Evolutionary conservation across 163 green algal genomes (phyloP), one percentile per base, ranked within the genome.

Genomic region (Scenedesmus sp.): DNA sequence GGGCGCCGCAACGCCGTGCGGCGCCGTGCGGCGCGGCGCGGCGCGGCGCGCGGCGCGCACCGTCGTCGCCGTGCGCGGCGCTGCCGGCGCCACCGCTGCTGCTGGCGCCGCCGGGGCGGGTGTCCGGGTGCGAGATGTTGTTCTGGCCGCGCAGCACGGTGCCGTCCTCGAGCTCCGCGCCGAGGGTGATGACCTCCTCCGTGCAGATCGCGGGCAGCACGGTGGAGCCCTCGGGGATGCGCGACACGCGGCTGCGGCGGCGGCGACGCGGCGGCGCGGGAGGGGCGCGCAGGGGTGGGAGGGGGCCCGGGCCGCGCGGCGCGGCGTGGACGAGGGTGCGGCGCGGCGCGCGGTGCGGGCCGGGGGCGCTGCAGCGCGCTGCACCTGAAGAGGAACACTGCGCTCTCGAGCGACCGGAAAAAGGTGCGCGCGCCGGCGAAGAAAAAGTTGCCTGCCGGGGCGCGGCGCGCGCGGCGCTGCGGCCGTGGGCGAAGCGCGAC

Each of bases 371-470:
- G n/a, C n/a, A n/a, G n/a, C n/a, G n/a, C n/a, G n/a, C n/a, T 91
- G 11, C 91, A 86, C 6, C 84, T 92, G 76, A 98, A 99, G 31
- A 99, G 86, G 86, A 98, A 98, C 47, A 97, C 93, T 31, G 93
- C 93, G 11, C 92, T 92, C 72, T 99, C 96, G 74, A 99, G 84
- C 6, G 94, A 98, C 15, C 92, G 85, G 89, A 98, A 98, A 86
- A 98, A 98, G 7, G 91, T 93, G 67, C 96, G 91, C 5, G 95
- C 93, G 9, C 96, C 96, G 29, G 96, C 96, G 84, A 99, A 99
- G 89, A 99, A 99, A 77, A 99, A 99, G 93, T 99, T 99, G 60
- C 96, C 96, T 93, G 88, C 39, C 62, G 14, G 9, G 3, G 63
- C 63, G 56, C 13, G n/a, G n/a, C n/a, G n/a, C n/a, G n/a, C n/a